phyloP scores from a whole-genome alignment of 176 grass and related monocot genomes.

The Tuctoria greenei region DNA sequence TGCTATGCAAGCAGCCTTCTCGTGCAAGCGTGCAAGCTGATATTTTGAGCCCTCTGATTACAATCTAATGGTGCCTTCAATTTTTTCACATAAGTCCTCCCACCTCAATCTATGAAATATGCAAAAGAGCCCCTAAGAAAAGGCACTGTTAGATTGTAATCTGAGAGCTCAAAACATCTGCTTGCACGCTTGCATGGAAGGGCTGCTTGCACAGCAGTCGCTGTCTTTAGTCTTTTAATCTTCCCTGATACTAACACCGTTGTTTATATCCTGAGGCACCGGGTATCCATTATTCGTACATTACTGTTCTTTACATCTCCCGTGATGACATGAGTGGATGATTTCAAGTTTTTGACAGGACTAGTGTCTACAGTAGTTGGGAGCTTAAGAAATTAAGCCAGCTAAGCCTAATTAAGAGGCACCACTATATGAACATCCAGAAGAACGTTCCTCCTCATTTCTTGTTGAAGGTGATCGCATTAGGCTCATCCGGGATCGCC shows the following conservation, averaged over 20 bases:
- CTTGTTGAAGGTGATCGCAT: slow-evolving; percentile 33
- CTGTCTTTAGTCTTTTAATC: too few relatives aligned
- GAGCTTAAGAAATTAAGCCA: not conserved
- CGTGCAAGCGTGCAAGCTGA: too few relatives aligned
- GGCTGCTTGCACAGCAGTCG: too few relatives aligned
- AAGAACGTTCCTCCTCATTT: slow-evolving; percentile 27
- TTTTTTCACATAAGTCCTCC: too few relatives aligned
- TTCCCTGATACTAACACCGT: not conserved
- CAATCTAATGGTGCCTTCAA: too few relatives aligned
- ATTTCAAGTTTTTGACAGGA: not conserved
- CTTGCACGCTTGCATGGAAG: too few relatives aligned
- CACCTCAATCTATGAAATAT: too few relatives aligned
- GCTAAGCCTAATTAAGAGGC: not conserved
- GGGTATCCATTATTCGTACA: not conserved
- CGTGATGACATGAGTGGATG: not conserved
- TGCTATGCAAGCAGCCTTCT: too few relatives aligned
- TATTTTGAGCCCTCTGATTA: too few relatives aligned
- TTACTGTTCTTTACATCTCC: not conserved
- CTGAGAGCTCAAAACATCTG: too few relatives aligned
- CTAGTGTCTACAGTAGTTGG: slow-evolving; percentile 7
- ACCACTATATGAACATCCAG: not conserved
- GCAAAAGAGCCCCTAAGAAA: too few relatives aligned
- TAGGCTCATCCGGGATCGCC: slow-evolving; percentile 28
- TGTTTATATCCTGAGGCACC: not conserved
- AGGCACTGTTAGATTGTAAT: too few relatives aligned